Evolutionary conservation across 108 stramenopile genomes (phyloP).

Genomic region (Epipyxis sp.): DNA sequence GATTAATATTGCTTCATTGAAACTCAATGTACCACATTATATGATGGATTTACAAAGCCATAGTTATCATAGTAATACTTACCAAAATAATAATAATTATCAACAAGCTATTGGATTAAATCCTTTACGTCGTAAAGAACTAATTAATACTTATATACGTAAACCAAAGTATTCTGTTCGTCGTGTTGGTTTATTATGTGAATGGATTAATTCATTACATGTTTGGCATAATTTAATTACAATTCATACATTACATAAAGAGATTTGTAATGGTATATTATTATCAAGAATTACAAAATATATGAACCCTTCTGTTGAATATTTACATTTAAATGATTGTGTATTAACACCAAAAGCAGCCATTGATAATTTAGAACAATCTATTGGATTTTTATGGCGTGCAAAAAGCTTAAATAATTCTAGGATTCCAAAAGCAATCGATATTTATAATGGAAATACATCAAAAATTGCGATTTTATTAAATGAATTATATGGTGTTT

Average conservation of each 20-base stretch:
- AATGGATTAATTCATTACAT: constrained; percentile 27
- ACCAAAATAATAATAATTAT: no score
- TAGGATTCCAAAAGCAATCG: constrained; percentile 26
- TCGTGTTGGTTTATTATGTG: constrained; percentile 7
- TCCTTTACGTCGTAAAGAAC: background rate
- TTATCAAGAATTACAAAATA: constrained; percentile 2
- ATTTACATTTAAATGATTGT: constrained; percentile 18
- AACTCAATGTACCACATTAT: no score
- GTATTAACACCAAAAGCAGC: constrained; percentile 21
- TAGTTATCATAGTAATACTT: no score
- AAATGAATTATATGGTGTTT: constrained; percentile 31
- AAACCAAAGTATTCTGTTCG: constrained; percentile 29
- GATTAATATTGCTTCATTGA: no score
- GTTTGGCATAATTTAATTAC: constrained; percentile 14
- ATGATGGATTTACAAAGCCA: no score
- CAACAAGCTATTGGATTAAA: background rate
- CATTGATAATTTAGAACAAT: constrained; percentile 32
- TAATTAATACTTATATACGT: background rate
- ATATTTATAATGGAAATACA: constrained; percentile 25
- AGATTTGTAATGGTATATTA: constrained; percentile 11
- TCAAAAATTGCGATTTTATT: background rate
- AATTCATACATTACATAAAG: constrained; percentile 7
- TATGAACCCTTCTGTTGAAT: constrained; percentile 7
- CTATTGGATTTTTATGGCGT: constrained; percentile 29
- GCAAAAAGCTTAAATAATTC: constrained; percentile 23